Base-by-base conservation (phyloP, 768 basidiomycete species). In the Serendipita sp. region DNA sequence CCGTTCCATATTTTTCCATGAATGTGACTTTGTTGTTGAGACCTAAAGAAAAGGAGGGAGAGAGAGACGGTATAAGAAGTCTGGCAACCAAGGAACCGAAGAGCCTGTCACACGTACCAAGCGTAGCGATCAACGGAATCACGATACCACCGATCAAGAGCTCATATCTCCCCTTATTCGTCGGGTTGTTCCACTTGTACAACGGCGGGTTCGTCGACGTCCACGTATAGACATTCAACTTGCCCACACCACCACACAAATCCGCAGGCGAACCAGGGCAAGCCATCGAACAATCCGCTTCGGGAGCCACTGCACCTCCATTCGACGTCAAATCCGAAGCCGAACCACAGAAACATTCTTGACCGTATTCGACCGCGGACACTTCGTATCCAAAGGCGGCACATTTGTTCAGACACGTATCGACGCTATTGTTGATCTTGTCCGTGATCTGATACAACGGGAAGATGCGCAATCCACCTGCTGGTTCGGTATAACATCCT, bases 281-380 rank as follows among this genome's bases (percentile, higher is more conserved):
- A 30, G 84, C 75, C 24, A 77, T 73, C 34, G 70, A 69, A 56
- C 81, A 82, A 13, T 80, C 72, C 0, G 74, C 72, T 44, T 75
- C 78, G 0, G 75, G 62, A 10, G 73, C 72, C 32, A 72, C 67
- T 0, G 70, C 56, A 53, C 18, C 32, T 18, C 18, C 70, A 11
- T 77, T 74, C 47, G 69, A 46, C 0, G 73, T 63, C 10, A 86
- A 78, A 66, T 89, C 82, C 2, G 74, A 73, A 5, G 78, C 69
- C 70, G 89, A 89, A 63, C 89, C 88, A 65, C 89, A 89, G 28
- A 86, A 89, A 76, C 88, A 91, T 70, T 89, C 85, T 67, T 84
- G 70, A 0, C 65, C 65, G 56, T 28, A 60, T 60, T 60, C 56
- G 16, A 60, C 24, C 3, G 16, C 18, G 35, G 83, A 82, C 45